Conservation (phyloP, 257 asterid genomes). For the Solanum clarkiae region DNA sequence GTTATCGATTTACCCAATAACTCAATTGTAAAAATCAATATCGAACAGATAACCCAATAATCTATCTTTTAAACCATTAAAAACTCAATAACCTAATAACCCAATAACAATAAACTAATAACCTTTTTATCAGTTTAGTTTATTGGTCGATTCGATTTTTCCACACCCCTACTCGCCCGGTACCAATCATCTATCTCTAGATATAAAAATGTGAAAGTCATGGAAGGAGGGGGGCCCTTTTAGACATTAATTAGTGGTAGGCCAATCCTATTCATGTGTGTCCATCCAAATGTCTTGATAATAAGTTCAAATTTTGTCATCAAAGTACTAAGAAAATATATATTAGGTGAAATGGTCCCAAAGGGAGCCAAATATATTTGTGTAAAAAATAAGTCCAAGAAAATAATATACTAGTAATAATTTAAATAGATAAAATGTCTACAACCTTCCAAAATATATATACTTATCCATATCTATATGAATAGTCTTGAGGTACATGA, state of each 20-base stretch:
- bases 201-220: not conserved
- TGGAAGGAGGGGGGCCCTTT: not conserved
- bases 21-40: no score
- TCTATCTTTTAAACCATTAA: no score
- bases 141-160: no score
- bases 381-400: not conserved
- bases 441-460: not conserved
- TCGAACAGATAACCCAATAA: no score
- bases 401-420: not conserved
- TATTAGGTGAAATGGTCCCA: not conserved
- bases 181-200: not conserved
- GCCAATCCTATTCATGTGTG: not conserved
- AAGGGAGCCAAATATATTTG: not conserved
- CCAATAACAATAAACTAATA: no score
- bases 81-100: no score
- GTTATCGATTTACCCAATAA: no score
- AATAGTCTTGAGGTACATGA: no score
- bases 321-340: not conserved
- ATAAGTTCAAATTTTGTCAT: not conserved
- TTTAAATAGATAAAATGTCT: not conserved
- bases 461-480: not conserved
- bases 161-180: fast-evolving
- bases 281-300: not conserved
- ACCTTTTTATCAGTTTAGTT: no score
- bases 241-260: not conserved